phyloP scores from a whole-genome alignment of 1,284 basidiomycete genomes.

The Cutaneotrichosporon spelunceum region DNA sequence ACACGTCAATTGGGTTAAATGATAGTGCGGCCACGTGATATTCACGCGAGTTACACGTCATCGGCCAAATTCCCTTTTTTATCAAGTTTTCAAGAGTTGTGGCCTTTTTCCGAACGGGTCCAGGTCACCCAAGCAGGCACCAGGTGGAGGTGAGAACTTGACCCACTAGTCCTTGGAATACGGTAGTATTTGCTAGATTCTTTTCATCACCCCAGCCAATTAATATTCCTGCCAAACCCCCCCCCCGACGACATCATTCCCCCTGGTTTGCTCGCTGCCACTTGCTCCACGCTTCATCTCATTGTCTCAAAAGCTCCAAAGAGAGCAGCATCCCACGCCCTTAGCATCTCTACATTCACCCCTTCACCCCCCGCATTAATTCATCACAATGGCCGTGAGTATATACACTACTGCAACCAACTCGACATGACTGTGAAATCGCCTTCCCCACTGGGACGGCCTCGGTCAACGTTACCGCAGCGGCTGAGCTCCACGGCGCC shows the following conservation, averaged over 20 bases:
- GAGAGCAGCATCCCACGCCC: not conserved
- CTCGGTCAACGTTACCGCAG: not conserved
- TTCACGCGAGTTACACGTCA: not conserved
- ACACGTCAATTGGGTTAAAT: not conserved
- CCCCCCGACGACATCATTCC: not conserved
- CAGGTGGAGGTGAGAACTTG: too few species aligned
- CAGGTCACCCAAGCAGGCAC: not conserved
- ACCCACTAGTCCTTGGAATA: too few species aligned
- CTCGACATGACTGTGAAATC: not conserved
- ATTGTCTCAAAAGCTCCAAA: conserved; percentile 8
- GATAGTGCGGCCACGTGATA: not conserved
- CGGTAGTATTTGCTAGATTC: conserved; percentile 1
- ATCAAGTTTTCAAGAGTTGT: not conserved
- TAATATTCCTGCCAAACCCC: not conserved
- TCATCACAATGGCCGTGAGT: conserved; percentile 13
- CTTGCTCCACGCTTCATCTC: not conserved
- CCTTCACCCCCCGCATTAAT: not conserved
- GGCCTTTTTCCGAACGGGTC: not conserved
- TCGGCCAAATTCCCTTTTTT: not conserved
- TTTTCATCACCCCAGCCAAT: not conserved
- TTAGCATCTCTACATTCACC: not conserved
- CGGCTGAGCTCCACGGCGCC: not conserved
- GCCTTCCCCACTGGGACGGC: not conserved
- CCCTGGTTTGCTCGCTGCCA: too few species aligned
- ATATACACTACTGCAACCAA: not conserved